Evolutionary conservation across 1,139 yeast species (phyloP).

Genomic region (Torulaspora globosa): DNA sequence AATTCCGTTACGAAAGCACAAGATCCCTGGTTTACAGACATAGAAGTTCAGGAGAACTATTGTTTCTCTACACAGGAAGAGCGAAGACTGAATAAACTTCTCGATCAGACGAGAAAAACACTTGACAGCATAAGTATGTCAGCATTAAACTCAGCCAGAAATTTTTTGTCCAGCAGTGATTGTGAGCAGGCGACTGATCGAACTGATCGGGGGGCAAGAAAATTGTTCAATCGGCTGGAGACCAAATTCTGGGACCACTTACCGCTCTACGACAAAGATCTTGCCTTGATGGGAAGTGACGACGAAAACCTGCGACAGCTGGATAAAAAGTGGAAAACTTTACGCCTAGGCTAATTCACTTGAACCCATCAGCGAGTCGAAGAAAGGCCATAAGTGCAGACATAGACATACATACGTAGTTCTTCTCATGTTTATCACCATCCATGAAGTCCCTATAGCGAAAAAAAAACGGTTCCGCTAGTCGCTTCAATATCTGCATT

Average conservation of each 20-base stretch:
- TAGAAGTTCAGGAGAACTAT: slow-evolving; percentile 24
- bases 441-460: background rate
- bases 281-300: slow-evolving; percentile 7
- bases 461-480: background rate
- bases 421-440: background rate
- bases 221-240: slow-evolving; percentile 7
- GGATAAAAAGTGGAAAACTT: slow-evolving; percentile 14
- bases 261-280: slow-evolving; percentile 10
- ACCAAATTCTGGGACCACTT: slow-evolving; percentile 9
- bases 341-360: slow-evolving; percentile 4
- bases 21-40: slow-evolving; percentile 23
- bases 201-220: slow-evolving; percentile 1
- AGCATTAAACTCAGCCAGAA: background rate
- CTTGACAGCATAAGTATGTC: slow-evolving; percentile 1
- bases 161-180: slow-evolving; percentile 4
- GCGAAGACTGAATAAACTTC: slow-evolving; percentile 3
- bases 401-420: background rate
- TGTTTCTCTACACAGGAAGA: slow-evolving; percentile 9
- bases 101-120: slow-evolving; percentile 4
- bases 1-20: slow-evolving; percentile 3
- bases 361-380: background rate
- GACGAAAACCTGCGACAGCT: slow-evolving; percentile 2
- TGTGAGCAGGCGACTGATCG: background rate
- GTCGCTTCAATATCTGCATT: background rate
- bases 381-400: background rate